Percentiles rank a stretch among this genome's conserved stretches.
Evolutionary conservation across 805 yeast species (phyloP).

Genomic region (Brettanomyces custersianus): DNA sequence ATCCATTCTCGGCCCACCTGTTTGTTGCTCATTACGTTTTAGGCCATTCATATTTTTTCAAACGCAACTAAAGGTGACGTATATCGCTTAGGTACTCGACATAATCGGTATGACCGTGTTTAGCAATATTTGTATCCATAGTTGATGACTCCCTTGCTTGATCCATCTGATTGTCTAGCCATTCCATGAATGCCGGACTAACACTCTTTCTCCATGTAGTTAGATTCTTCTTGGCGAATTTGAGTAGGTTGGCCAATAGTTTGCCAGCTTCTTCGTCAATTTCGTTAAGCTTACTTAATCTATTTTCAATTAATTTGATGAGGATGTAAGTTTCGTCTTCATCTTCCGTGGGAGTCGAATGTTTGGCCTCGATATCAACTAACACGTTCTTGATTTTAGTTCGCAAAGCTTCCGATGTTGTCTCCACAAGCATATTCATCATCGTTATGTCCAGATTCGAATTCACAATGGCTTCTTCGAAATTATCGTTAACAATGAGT

Average conservation of each 20-base stretch:
- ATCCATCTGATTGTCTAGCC: conserved; percentile 34
- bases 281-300: conserved; percentile 19
- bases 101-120: too few relatives aligned
- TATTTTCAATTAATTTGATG: conserved; percentile 30
- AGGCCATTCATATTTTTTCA: too few relatives aligned
- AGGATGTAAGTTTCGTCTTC: conserved; percentile 23
- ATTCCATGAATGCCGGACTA: conserved; percentile 46
- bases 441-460: conserved; percentile 9
- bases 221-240: conserved; percentile 23
- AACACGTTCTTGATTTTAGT: conserved; percentile 36
- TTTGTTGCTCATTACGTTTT: too few relatives aligned
- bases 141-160: conserved; percentile 9
- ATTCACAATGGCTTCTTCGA: conserved; percentile 18
- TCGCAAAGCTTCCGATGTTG: conserved; percentile 19
- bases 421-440: conserved; percentile 14
- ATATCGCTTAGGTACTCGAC: too few relatives aligned
- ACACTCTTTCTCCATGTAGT: too few relatives aligned
- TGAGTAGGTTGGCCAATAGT: conserved; percentile 31
- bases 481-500: conserved; percentile 28
- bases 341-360: conserved; percentile 6
- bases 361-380: conserved; percentile 27
- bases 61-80: too few relatives aligned
- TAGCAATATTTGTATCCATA: neutral
- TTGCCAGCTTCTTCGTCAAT: conserved; percentile 32
- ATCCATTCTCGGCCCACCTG: too few relatives aligned